Evolutionary conservation across 1,284 basidiomycete genomes (phyloP), one percentile per base, ranked within the genome.

Genomic region (Cutaneotrichosporon dermatis): DNA sequence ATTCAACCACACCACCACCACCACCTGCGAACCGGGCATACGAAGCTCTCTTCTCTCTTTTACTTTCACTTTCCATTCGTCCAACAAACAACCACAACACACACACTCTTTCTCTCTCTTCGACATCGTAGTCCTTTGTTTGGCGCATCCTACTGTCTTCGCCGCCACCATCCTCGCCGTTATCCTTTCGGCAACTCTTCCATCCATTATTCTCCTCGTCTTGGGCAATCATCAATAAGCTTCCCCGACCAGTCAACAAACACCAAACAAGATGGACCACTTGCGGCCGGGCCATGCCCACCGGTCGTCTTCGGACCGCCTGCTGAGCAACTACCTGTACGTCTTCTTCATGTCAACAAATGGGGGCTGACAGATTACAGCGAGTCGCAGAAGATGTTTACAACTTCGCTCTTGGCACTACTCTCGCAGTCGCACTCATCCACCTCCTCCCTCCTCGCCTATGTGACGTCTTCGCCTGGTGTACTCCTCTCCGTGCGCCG

Each of bases 371-470:
- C 33, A 16, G 12, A 6, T 16, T 25, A 4, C 59, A 78, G 76
- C 40, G 75, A 77, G 49, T 73, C 76, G 3, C 77, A 79, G 62
- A 79, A 79, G 58, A 57, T 65, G 39, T 68, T 79, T 40, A 69
- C 71, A 7, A 74, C 73, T 5, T 69, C 77, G 13, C 70, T 79
- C 13, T 68, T 79, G 35, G 76, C 73, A 12, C 70, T 78, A 8
- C 68, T 79, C 33, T 79, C 77, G 8, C 76, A 79, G 61, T 77
- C 77, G 10, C 76, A 79, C 58, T 70, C 76, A 6, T 77, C 77
- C 16, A 76, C 76, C 6, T 79, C 77, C 13, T 79, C 77, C 4
- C 66, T 79, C 41, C 69, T 78, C 43, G 77, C 77, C 42, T 79
- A 79, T 59, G 73, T 75, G 5, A 79, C 77, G 8, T 79, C 77